These are phyloP conservation scores for Thyridium curvatum DNA, from an alignment of 2,329 filamentous ascomycete genomes.

Conservation along the genomic window DNA sequence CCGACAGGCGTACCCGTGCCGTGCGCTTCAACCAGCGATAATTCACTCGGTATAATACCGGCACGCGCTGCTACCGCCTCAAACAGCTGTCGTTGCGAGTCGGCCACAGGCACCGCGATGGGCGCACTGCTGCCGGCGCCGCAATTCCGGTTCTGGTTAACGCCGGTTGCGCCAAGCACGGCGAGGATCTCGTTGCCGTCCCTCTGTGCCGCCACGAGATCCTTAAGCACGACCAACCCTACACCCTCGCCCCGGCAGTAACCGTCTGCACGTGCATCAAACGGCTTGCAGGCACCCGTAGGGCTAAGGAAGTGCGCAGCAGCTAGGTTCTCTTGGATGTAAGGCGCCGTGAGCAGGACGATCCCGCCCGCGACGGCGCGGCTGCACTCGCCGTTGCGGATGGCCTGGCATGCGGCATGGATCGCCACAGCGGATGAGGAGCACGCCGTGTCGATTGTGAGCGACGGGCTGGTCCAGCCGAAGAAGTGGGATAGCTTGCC, in stretches of 20 bases:
- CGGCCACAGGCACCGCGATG: slow-evolving; percentile 16
- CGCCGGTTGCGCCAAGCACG: slow-evolving; percentile 26
- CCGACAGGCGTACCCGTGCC: slow-evolving; percentile 36
- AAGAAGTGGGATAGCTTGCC: slow-evolving; percentile 26
- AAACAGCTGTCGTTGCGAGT: slow-evolving; percentile 21
- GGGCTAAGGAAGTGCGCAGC: slow-evolving; percentile 21
- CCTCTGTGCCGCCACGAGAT: slow-evolving; percentile 31
- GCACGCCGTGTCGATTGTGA: slow-evolving; percentile 29
- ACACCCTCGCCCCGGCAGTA: slow-evolving; percentile 46
- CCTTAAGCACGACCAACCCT: slow-evolving; percentile 38
- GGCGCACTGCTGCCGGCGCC: too few species aligned
- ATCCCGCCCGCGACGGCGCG: slow-evolving; percentile 30
- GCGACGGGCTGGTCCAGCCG: slow-evolving; percentile 25
- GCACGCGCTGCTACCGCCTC: slow-evolving; percentile 18
- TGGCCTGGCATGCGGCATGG: slow-evolving; percentile 20
- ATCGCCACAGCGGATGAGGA: slow-evolving; percentile 27
- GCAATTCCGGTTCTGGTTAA: slow-evolving; percentile 33
- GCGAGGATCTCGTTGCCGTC: slow-evolving; percentile 38
- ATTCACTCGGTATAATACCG: slow-evolving; percentile 13
- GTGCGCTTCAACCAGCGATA: slow-evolving; percentile 29
- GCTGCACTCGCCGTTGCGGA: slow-evolving; percentile 21
- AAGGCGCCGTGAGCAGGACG: slow-evolving; percentile 25
- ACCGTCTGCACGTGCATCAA: slow-evolving; percentile 29
- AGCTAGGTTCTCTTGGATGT: slow-evolving; percentile 14
- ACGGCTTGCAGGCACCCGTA: slow-evolving; percentile 23